Evolutionary conservation across 148 eudicot species (phyloP), one percentile per base, ranked within the genome.

Genomic region (Camellia granthamiana): DNA sequence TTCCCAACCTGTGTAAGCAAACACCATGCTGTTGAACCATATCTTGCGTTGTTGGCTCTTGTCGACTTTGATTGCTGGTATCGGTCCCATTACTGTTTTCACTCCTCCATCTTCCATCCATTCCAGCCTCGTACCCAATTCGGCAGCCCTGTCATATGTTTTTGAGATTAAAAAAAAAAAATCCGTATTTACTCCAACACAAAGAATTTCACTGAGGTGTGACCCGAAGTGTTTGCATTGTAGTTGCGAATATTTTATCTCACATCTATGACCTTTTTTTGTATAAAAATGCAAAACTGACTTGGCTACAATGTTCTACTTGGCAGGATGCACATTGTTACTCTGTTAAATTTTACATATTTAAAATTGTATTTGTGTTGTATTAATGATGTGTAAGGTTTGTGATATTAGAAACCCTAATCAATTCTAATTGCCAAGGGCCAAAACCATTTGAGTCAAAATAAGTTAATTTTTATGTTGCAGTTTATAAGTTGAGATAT

Each of bases 1-100:
- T 82, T 89, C 81, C 94, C 92, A 90, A 2, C 91, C 94, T 0
- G 96, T 92, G 75, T 93, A 93, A 43, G 96, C 94, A 16, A 90
- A 92, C 74, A 91, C 98, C 92, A 95, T 91, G 84, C 89, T 89
- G 82, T 93, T 95, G 84, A 95, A 95, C 98, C 98, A 95, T 7
- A 89, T 90, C 84, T 95, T 95, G 59, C 91, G 88, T 19, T 87
- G 84, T 80, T 93, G 88, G 52, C 76, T 81, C 80, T 87, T 51
- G 76, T 91, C 94, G 0, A 84, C 78, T 78, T 89, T 95, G 84
- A 92, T 68, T 6, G 85, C 97, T 8, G 97, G 92, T 79, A 95
- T 89, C 0, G 98, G 97, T 43, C 98, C 97, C 92, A 90, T 92
- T 51, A 93, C 64, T 3, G 93, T 90, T 70, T 90, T 95, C 47